Evolutionary conservation across 345 rosid species (phyloP).

Genomic region (Noccaea bulbosa): DNA sequence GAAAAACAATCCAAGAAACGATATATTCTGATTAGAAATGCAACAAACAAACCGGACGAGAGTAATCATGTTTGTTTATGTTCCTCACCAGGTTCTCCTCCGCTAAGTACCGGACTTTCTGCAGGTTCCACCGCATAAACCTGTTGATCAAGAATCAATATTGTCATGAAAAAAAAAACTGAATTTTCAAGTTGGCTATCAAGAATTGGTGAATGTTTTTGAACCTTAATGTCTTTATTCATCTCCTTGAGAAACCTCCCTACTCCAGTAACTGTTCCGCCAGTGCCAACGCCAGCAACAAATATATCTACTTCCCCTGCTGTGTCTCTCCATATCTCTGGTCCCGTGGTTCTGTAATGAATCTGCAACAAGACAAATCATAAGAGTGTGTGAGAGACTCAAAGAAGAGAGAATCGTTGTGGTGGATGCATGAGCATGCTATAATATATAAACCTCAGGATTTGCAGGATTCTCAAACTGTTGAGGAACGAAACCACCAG

Average conservation of each 20-base stretch:
- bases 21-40: not conserved
- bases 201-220: constrained; percentile 1
- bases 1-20: not conserved
- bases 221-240: constrained; percentile 62
- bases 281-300: constrained; percentile 66
- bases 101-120: constrained; percentile 45
- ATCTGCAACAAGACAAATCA: constrained; percentile 46
- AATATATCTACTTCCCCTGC: constrained; percentile 60
- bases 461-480: constrained; percentile 56
- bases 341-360: constrained; percentile 72
- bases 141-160: constrained; percentile 18
- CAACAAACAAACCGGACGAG: not conserved
- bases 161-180: not conserved
- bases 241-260: constrained; percentile 74
- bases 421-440: not conserved
- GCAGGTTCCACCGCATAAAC: constrained; percentile 41
- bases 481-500: constrained; percentile 49
- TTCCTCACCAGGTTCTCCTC: constrained; percentile 42
- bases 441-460: constrained; percentile 52
- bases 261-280: constrained; percentile 61
- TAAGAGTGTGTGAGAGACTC: not conserved
- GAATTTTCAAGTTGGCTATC: not conserved
- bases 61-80: not conserved
- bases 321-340: constrained; percentile 69
- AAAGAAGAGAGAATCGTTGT: not conserved